These are phyloP conservation scores for Aspergillus bridgeri DNA, from an alignment of 495 filamentous ascomycete genomes.

Conservation along the genomic window DNA sequence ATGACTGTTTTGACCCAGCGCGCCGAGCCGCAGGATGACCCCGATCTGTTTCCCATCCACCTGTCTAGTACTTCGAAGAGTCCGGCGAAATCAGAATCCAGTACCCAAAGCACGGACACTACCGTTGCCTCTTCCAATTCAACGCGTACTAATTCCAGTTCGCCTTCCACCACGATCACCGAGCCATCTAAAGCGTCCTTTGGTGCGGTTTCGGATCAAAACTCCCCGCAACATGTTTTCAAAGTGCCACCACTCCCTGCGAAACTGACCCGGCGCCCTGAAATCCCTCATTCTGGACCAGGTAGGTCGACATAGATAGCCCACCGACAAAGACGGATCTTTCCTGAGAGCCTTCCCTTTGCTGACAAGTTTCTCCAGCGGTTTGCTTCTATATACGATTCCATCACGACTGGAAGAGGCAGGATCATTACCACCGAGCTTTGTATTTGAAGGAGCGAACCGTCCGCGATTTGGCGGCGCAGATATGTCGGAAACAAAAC, in stretches of 20 bases:
- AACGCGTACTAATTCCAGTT: neutral
- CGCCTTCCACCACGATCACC: neutral
- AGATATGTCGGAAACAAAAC: slow-evolving; percentile 64
- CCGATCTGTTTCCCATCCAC: neutral
- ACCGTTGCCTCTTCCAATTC: neutral
- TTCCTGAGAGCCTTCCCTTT: neutral
- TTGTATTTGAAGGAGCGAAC: slow-evolving; percentile 72
- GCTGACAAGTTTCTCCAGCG: slow-evolving; percentile 30
- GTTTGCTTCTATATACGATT: slow-evolving; percentile 77
- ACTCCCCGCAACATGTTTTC: neutral
- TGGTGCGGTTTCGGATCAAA: neutral
- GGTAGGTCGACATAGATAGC: neutral
- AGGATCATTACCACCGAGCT: slow-evolving; percentile 65
- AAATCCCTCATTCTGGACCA: neutral
- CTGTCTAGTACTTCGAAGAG: neutral
- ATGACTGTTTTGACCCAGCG: neutral
- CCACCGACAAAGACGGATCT: neutral
- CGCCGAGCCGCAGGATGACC: neutral
- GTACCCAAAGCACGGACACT: neutral
- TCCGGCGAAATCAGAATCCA: neutral
- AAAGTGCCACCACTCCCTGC: neutral
- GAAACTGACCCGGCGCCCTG: neutral
- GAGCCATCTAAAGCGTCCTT: neutral
- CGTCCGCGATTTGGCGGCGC: slow-evolving; percentile 56
- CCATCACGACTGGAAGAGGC: slow-evolving; percentile 40